Evolutionary conservation across 768 basidiomycete genomes (phyloP).

Genomic region (Brasilioporus rufonigricans): DNA sequence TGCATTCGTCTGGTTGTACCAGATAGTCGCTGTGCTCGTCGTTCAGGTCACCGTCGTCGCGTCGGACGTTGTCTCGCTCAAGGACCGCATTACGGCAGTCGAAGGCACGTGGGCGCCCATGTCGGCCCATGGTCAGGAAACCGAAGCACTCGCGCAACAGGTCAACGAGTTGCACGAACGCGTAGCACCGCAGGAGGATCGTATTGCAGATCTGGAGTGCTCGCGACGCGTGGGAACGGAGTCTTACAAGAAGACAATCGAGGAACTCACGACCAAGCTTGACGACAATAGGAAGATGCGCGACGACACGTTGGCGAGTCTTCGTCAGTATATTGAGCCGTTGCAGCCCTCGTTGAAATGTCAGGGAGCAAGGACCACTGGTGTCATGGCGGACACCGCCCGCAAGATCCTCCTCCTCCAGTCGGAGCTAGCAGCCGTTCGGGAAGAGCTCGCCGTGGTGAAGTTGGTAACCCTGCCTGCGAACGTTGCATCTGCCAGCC

Average conservation of each 20-base stretch:
- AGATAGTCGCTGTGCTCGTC: constrained; percentile 2
- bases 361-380: constrained; percentile 14
- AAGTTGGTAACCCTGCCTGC: constrained; percentile 2
- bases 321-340: constrained; percentile 2
- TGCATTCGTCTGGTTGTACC: constrained; percentile 6
- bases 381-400: constrained; percentile 16
- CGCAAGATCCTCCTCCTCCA: constrained; percentile 18
- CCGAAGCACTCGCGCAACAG: constrained; percentile 5
- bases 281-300: neutral
- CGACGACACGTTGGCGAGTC: constrained; percentile 1
- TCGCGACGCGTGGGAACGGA: constrained; percentile 7
- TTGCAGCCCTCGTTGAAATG: constrained; percentile 6
- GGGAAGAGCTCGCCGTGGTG: constrained; percentile 7
- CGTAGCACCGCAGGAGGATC: constrained; percentile 13
- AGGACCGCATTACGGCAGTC: constrained; percentile 15
- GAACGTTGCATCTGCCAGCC: neutral
- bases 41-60: constrained; percentile 3
- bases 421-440: constrained; percentile 8
- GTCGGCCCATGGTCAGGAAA: neutral
- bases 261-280: constrained; percentile 14
- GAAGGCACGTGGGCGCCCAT: constrained; percentile 3
- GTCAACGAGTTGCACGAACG: constrained; percentile 7
- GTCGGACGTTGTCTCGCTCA: constrained; percentile 16
- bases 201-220: constrained; percentile 6
- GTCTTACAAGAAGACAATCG: constrained; percentile 1